A percentile compares a stretch with the other conserved stretches of the same genome.
phyloP scores from a whole-genome alignment of 805 yeast genomes.

The Yamadazyma akitaensis region DNA sequence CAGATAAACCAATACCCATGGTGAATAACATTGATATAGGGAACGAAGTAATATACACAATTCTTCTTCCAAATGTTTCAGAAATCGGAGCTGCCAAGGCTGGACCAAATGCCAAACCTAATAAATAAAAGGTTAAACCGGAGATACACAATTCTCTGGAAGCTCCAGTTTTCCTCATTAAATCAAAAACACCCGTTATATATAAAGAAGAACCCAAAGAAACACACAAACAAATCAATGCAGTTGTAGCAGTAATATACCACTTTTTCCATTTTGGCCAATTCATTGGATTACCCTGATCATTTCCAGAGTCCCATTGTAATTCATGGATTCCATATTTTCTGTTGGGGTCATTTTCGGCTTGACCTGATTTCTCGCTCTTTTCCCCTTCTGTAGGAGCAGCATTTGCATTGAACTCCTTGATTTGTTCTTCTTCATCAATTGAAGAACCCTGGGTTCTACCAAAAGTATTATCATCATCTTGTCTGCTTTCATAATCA shows the following conservation, averaged over 20 bases:
- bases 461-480: constrained; percentile 1
- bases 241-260: constrained; percentile 62
- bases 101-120: constrained; percentile 74
- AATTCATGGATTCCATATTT: constrained; percentile 21
- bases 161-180: constrained; percentile 46
- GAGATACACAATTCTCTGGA: constrained; percentile 60
- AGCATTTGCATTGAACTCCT: background rate
- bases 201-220: constrained; percentile 74
- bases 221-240: constrained; percentile 62
- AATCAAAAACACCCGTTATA: constrained; percentile 60
- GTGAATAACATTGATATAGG: constrained; percentile 69
- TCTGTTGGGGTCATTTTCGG: background rate
- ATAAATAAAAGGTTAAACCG: constrained; percentile 65
- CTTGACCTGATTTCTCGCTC: background rate
- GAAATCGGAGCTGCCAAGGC: constrained; percentile 70
- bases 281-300: constrained; percentile 62
- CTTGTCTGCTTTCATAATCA: background rate
- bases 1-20: constrained; percentile 68
- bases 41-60: constrained; percentile 55
- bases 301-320: constrained; percentile 61
- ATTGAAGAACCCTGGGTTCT: constrained; percentile 1
- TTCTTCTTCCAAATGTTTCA: constrained; percentile 65
- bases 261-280: constrained; percentile 67
- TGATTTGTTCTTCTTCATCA: constrained; percentile 1
- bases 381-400: background rate